Conservation (phyloP, 495 filamentous ascomycete genomes). For the Parathielavia appendiculata region DNA sequence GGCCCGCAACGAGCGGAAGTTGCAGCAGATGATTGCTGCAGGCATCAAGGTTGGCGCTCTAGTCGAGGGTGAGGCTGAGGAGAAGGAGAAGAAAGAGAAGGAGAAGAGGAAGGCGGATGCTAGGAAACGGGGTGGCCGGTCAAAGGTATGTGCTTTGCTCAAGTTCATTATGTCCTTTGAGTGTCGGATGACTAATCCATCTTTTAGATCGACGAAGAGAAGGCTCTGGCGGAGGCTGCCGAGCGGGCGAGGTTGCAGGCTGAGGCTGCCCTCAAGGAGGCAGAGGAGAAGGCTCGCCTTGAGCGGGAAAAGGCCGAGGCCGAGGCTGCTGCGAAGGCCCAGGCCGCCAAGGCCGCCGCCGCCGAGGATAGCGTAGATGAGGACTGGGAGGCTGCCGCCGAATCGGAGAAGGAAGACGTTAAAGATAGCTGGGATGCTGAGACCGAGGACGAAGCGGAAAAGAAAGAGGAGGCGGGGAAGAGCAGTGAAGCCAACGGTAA, state of each 20-base stretch:
- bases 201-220: constrained; percentile 58
- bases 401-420: constrained; percentile 63
- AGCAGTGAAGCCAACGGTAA: constrained; percentile 31
- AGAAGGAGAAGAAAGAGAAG: constrained; percentile 56
- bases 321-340: constrained; percentile 54
- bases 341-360: constrained; percentile 48
- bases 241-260: constrained; percentile 60
- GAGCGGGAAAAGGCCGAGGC: constrained; percentile 49
- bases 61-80: constrained; percentile 45
- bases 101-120: constrained; percentile 65
- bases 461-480: constrained; percentile 56
- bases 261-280: constrained; percentile 59
- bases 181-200: background rate
- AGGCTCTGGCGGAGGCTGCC: constrained; percentile 64
- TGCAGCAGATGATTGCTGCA: constrained; percentile 90
- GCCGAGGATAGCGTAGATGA: constrained; percentile 60
- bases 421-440: constrained; percentile 96
- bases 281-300: constrained; percentile 47
- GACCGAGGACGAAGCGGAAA: constrained; percentile 65
- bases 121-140: constrained; percentile 67
- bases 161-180: background rate
- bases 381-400: constrained; percentile 85
- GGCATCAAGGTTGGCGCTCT: constrained; percentile 78
- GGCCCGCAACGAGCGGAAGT: constrained; percentile 72
- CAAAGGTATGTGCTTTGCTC: constrained; percentile 50